Evolutionary conservation across 2,329 filamentous ascomycete genomes (phyloP).

Genomic region (Thelonectria discophora): DNA sequence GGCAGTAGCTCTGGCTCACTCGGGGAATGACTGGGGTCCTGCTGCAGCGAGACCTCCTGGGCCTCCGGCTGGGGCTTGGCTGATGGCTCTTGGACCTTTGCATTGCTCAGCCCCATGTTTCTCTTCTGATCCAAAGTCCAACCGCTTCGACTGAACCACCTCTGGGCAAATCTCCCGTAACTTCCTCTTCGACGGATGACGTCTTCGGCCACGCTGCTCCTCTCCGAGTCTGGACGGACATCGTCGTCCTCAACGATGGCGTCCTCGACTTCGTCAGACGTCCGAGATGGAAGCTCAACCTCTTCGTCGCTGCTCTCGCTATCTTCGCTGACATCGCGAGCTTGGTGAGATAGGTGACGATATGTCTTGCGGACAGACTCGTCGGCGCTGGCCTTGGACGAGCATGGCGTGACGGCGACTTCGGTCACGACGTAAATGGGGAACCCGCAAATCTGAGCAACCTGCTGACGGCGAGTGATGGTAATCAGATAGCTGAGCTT

Average conservation of each 20-base stretch:
- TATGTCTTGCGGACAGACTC: conserved; percentile 73
- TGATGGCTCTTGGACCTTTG: conserved; percentile 35
- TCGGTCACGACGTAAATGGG: conserved; percentile 89
- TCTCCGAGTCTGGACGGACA: conserved; percentile 45
- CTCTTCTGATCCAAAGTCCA: conserved; percentile 79
- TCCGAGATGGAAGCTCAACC: conserved; percentile 46
- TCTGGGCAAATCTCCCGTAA: conserved; percentile 88
- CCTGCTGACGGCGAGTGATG: conserved; percentile 86
- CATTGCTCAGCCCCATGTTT: conserved; percentile 71
- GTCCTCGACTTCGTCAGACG: conserved; percentile 57
- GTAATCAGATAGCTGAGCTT: conserved; percentile 85
- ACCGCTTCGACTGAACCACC: conserved; percentile 88
- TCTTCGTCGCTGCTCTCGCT: conserved; percentile 61
- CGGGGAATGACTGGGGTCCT: conserved; percentile 43
- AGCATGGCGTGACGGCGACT: conserved; percentile 88
- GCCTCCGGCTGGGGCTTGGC: conserved; percentile 25
- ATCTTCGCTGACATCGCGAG: conserved; percentile 52
- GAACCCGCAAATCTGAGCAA: conserved; percentile 84
- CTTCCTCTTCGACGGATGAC: conserved; percentile 84
- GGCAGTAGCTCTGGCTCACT: conserved; percentile 69
- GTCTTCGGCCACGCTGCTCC: conserved; percentile 82
- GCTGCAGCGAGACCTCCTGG: conserved; percentile 49
- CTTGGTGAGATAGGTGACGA: conserved; percentile 50
- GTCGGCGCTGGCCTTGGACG: conserved; percentile 77
- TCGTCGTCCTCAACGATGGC: conserved; percentile 47